A percentile compares a stretch with the other conserved stretches of the same genome.
Evolutionary conservation across 768 basidiomycete species (phyloP).

Genomic region (Trametes elegans): DNA sequence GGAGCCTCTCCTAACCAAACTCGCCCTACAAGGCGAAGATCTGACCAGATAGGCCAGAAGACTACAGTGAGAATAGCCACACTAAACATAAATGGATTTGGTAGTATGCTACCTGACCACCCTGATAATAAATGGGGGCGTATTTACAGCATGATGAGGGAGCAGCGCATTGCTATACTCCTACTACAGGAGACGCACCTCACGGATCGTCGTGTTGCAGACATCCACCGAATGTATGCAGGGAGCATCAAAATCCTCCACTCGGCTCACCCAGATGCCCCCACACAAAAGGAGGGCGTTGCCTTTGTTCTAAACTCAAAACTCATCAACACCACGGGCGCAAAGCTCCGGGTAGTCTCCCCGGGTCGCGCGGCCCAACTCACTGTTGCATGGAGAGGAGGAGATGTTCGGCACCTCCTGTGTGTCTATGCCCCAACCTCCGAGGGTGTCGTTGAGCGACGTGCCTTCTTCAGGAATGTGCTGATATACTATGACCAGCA

Average conservation of each 20-base stretch:
- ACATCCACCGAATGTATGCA: neutral
- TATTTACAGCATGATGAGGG: conserved; percentile 6
- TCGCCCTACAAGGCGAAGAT: neutral
- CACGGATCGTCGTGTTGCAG: neutral
- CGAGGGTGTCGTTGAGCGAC: neutral
- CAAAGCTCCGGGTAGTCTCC: neutral
- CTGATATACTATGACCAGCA: neutral
- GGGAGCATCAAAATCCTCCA: neutral
- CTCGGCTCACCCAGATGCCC: neutral
- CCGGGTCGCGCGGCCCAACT: neutral
- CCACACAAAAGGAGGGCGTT: conserved; percentile 1
- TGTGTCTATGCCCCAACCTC: neutral
- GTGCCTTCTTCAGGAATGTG: neutral
- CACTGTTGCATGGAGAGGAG: neutral
- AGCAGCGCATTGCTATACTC: neutral
- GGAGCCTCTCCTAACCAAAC: no score
- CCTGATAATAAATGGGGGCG: conserved; percentile 2
- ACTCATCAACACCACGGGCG: neutral
- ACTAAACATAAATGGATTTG: conserved; percentile 12
- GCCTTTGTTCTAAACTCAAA: neutral
- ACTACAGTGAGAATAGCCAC: conserved; percentile 19
- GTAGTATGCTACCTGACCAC: neutral
- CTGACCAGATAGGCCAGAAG: neutral
- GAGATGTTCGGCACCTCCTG: neutral
- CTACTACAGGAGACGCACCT: conserved; percentile 16